Evolutionary conservation across 257 asterid genomes (phyloP).

Genomic region (Gynochthodes officinalis): DNA sequence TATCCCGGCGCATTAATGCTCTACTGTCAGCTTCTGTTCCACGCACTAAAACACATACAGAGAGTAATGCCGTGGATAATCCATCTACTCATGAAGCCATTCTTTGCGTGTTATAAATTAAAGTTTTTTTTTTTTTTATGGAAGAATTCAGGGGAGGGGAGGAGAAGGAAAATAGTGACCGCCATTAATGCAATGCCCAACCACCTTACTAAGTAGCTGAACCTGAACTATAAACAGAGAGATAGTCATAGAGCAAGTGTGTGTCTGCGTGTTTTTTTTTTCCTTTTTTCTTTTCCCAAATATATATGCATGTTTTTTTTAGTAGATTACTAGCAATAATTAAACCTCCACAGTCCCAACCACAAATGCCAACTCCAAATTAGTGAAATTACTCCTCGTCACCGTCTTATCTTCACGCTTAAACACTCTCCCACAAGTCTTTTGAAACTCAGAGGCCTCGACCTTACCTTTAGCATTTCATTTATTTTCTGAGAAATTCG

Average conservation of each 20-base stretch:
- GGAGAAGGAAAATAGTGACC: not conserved
- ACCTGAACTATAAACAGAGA: conserved; percentile 16
- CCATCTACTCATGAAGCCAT: not conserved
- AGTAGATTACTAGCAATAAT: not conserved
- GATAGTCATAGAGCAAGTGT: not conserved
- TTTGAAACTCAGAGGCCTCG: not conserved
- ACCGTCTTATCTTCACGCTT: conserved; percentile 26
- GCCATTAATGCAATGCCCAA: conserved; percentile 33
- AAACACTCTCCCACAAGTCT: not conserved
- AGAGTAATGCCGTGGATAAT: not conserved
- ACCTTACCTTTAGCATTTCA: not conserved
- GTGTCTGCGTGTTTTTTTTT: conserved; percentile 3
- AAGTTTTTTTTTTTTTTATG: too few relatives aligned
- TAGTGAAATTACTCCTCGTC: conserved; percentile 25
- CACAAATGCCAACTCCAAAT: conserved; percentile 40
- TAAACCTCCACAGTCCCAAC: conserved; percentile 31
- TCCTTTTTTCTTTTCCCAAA: too few relatives aligned
- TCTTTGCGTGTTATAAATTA: too few relatives aligned
- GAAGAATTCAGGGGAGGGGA: not conserved
- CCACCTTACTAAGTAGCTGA: conserved; percentile 24
- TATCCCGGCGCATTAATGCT: conserved; percentile 23
- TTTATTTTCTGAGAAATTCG: too few relatives aligned
- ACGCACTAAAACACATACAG: not conserved
- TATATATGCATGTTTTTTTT: too few relatives aligned
- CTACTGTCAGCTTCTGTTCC: not conserved